These are phyloP conservation scores for Sarocladiaceae sp. DNA, from an alignment of 2,329 filamentous ascomycete genomes.

Conservation along the genomic window DNA sequence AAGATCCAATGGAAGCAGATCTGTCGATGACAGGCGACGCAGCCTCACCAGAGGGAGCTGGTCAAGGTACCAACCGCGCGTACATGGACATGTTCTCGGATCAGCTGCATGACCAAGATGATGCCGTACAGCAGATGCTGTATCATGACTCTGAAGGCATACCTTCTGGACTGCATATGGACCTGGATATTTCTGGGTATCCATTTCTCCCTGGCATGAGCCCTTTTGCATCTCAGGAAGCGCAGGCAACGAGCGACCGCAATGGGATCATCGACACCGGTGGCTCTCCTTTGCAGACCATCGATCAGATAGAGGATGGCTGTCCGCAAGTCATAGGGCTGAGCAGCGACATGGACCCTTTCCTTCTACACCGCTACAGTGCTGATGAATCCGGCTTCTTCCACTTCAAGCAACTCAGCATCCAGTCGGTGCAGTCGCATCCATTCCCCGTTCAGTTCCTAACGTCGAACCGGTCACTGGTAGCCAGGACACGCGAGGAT, in stretches of 20 bases:
- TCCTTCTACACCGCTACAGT: conserved; percentile 10
- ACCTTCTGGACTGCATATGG: not conserved
- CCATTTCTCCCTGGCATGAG: not conserved
- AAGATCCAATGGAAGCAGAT: not conserved
- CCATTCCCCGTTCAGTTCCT: conserved; percentile 14
- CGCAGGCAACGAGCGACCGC: not conserved
- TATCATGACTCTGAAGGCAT: not conserved
- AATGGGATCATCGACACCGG: not conserved
- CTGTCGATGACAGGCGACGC: not conserved
- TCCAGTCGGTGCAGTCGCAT: conserved; percentile 13
- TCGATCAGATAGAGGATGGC: conserved; percentile 5
- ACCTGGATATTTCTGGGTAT: not conserved
- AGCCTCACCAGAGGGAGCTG: not conserved
- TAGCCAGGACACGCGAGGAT: conserved; percentile 13
- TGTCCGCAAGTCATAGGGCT: conserved; percentile 12
- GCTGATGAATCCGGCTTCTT: conserved; percentile 13
- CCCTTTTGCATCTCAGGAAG: conserved; percentile 1
- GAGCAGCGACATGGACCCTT: conserved; percentile 12
- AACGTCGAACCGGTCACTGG: conserved; percentile 12
- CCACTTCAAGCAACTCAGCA: conserved; percentile 17
- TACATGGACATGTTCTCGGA: conserved; percentile 1
- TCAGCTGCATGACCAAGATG: not conserved
- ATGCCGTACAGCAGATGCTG: conserved; percentile 1
- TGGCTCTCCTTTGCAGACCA: conserved; percentile 1
- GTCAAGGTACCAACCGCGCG: not conserved